Evolutionary conservation across 2,329 filamentous ascomycete species (phyloP).

Genomic region (Aspergillus sclerotialis): DNA sequence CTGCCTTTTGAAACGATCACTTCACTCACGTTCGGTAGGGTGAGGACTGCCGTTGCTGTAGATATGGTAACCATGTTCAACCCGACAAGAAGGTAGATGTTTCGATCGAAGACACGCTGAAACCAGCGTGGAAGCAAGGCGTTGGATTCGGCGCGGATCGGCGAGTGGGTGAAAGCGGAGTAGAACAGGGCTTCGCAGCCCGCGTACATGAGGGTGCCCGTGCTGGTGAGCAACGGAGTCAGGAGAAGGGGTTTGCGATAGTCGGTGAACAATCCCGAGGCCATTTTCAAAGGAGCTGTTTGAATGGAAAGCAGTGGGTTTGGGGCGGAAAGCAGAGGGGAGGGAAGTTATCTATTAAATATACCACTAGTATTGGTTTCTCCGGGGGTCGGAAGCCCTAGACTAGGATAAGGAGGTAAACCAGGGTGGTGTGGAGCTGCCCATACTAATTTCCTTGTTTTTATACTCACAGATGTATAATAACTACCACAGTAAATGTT

Average conservation of each 20-base stretch:
- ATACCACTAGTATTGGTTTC: too few relatives aligned
- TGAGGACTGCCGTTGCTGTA: constrained; percentile 6
- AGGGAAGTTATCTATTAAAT: too few relatives aligned
- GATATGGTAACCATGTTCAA: constrained; percentile 10
- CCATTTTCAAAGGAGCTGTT: too few relatives aligned
- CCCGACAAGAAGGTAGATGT: constrained; percentile 5
- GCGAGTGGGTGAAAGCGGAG: constrained; percentile 6
- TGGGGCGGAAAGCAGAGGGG: too few relatives aligned
- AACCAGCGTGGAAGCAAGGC: constrained; percentile 7
- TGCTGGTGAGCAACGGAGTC: constrained; percentile 11
- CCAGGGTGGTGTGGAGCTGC: too few relatives aligned
- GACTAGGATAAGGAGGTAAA: too few relatives aligned
- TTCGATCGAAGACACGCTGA: constrained; percentile 7
- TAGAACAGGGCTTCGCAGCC: constrained; percentile 7
- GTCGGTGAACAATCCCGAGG: constrained; percentile 13
- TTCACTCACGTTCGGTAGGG: neutral
- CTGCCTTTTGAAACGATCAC: constrained; percentile 2
- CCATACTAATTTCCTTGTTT: too few relatives aligned
- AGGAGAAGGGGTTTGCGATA: constrained; percentile 9
- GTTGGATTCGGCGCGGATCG: constrained; percentile 4
- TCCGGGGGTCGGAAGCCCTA: too few relatives aligned
- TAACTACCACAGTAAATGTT: too few relatives aligned
- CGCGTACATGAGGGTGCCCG: constrained; percentile 10
- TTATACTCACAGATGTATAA: too few relatives aligned
- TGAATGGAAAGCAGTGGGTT: too few relatives aligned